Conservation (phyloP, 2,329 filamentous ascomycete species). For the Fusarium transvaalense region DNA sequence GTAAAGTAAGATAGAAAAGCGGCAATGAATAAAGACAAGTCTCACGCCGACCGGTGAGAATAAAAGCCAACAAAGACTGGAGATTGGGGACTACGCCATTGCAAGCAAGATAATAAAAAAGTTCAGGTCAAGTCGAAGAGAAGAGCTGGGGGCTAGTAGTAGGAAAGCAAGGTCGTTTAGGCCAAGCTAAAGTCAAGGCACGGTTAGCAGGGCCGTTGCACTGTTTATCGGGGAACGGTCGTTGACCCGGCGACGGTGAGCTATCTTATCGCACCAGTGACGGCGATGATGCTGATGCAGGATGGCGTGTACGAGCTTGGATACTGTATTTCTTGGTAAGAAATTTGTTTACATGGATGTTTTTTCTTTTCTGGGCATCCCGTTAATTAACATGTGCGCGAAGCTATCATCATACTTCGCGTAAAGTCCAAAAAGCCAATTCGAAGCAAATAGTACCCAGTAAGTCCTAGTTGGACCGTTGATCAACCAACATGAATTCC, state of each 20-base stretch:
- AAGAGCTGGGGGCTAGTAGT: constrained; percentile 39
- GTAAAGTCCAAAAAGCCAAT: neutral
- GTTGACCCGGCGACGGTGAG: constrained; percentile 45
- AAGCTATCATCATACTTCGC: neutral
- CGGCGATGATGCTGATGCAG: constrained; percentile 25
- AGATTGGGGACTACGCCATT: constrained; percentile 43
- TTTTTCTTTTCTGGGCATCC: neutral
- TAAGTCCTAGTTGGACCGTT: constrained; percentile 1
- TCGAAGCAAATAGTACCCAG: neutral
- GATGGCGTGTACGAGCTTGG: constrained; percentile 24
- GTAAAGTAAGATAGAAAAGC: constrained; percentile 16
- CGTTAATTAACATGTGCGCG: neutral
- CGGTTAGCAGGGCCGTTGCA: constrained; percentile 42
- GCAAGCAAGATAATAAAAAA: constrained; percentile 34
- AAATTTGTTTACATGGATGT: constrained; percentile 7
- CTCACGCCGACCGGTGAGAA: constrained; percentile 27
- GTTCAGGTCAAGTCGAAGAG: constrained; percentile 25
- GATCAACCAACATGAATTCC: constrained; percentile 12
- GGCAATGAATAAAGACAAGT: constrained; percentile 28
- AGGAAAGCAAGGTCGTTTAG: constrained; percentile 32
- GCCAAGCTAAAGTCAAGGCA: constrained; percentile 30
- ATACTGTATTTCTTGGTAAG: neutral
- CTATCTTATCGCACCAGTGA: constrained; percentile 43
- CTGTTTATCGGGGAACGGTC: constrained; percentile 45
- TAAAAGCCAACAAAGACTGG: constrained; percentile 38